Conservation (phyloP, 495 filamentous ascomycete genomes). For the Penicillium desertorum region DNA sequence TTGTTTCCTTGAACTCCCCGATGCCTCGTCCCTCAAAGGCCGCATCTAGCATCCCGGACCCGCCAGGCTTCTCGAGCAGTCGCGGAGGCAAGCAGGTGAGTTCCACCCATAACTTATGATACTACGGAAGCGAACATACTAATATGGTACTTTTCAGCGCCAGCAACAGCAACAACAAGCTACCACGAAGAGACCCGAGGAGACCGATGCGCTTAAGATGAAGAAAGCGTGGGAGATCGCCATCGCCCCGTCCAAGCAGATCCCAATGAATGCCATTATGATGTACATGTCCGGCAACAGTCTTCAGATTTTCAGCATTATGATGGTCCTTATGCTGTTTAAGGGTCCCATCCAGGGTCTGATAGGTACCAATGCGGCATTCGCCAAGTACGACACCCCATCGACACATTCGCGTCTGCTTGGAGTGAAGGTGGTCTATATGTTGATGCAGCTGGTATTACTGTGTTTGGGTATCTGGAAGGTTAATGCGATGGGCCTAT, state of each 20-base stretch:
- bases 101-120: neutral
- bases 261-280: constrained; percentile 98
- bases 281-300: constrained; percentile 99
- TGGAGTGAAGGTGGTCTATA: constrained; percentile 80
- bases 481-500: constrained; percentile 90
- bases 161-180: constrained; percentile 44
- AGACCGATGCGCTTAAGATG: constrained; percentile 91
- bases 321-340: constrained; percentile 99
- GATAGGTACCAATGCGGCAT: constrained; percentile 72
- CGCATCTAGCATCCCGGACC: constrained; percentile 69
- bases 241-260: constrained; percentile 85
- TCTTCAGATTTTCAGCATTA: constrained; percentile 98
- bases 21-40: constrained; percentile 58
- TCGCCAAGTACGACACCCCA: constrained; percentile 84
- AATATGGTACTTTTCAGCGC: constrained; percentile 14
- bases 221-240: constrained; percentile 99
- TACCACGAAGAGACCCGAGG: constrained; percentile 52
- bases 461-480: constrained; percentile 93
- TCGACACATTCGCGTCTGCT: constrained; percentile 69
- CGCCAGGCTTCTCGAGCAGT: constrained; percentile 75
- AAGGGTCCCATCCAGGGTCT: constrained; percentile 91
- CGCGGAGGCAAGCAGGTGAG: constrained; percentile 45
- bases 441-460: constrained; percentile 79
- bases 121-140: constrained; percentile 6
- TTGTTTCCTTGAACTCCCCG: constrained; percentile 68